Percentiles rank a stretch among this genome's conserved stretches.
These are phyloP conservation scores for Actinomortierella wolfii DNA, from an alignment of 371 early-diverging fungal genomes.

Conservation along the genomic window DNA sequence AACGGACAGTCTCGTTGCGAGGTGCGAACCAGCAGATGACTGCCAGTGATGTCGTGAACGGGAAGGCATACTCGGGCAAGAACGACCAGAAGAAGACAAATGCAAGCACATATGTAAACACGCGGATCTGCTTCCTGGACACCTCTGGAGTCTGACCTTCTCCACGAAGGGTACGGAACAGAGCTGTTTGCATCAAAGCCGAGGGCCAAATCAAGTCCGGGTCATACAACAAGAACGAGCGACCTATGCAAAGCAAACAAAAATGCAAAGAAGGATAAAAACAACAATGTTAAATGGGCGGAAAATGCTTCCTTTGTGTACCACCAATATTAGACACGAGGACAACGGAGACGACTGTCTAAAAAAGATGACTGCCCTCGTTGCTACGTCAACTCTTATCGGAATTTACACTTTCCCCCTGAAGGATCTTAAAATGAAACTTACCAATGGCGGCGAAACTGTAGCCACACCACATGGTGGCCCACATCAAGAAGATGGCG, in stretches of 20 bases:
- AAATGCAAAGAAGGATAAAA: no score
- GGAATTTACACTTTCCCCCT: no score
- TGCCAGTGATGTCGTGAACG: slow-evolving; percentile 39
- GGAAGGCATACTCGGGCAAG: slow-evolving; percentile 45
- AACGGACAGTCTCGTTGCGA: slow-evolving; percentile 29
- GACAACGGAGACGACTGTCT: no score
- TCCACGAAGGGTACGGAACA: slow-evolving; percentile 42
- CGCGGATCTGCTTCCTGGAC: slow-evolving; percentile 39
- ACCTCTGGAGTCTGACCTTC: slow-evolving; percentile 31
- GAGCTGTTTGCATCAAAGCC: slow-evolving; percentile 44
- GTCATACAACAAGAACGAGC: slow-evolving; percentile 45
- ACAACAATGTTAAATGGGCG: no score
- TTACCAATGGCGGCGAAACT: slow-evolving; percentile 41
- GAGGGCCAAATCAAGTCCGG: slow-evolving; percentile 49
- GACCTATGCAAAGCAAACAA: slow-evolving; percentile 4
- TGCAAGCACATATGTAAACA: slow-evolving; percentile 31
- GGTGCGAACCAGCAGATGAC: slow-evolving; percentile 47
- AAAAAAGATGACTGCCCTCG: no score
- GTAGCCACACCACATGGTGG: slow-evolving; percentile 48
- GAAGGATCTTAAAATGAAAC: not conserved
- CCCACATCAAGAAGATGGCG: slow-evolving; percentile 47
- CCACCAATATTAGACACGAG: no score
- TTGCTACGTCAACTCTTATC: no score
- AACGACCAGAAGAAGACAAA: slow-evolving; percentile 48
- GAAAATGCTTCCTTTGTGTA: no score